Evolutionary conservation across 805 yeast genomes (phyloP).

Genomic region (Yarrowia osloensis): DNA sequence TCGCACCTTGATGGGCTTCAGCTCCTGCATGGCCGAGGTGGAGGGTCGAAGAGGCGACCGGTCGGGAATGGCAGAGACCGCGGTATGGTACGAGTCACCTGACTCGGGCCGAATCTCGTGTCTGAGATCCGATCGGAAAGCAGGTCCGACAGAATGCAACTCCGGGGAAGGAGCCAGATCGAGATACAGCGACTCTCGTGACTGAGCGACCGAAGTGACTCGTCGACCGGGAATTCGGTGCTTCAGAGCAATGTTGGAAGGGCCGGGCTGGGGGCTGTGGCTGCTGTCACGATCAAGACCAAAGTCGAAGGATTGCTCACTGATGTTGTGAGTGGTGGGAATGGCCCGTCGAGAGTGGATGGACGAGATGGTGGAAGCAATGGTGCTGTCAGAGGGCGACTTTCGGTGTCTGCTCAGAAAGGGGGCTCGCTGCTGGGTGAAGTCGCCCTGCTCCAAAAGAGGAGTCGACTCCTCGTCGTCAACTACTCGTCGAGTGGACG

Average conservation of each 20-base stretch:
- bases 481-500: neutral
- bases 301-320: conserved; percentile 10
- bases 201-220: conserved; percentile 19
- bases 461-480: conserved; percentile 3
- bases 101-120: conserved; percentile 5
- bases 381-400: conserved; percentile 1
- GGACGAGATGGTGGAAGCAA: conserved; percentile 8
- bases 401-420: neutral
- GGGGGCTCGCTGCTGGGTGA: neutral
- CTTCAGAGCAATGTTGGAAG: neutral
- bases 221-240: neutral
- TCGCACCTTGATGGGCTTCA: conserved; percentile 5
- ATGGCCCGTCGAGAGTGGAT: conserved; percentile 15
- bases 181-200: conserved; percentile 24
- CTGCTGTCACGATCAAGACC: neutral
- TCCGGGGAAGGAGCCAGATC: conserved; percentile 11
- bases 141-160: neutral
- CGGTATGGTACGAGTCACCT: neutral
- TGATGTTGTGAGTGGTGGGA: conserved; percentile 16
- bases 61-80: neutral
- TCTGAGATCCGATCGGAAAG: neutral
- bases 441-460: neutral
- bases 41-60: neutral
- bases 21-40: neutral
- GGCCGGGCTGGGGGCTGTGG: neutral